Conservation (phyloP, 495 filamentous ascomycete genomes). For the Penicillium arizonense region DNA sequence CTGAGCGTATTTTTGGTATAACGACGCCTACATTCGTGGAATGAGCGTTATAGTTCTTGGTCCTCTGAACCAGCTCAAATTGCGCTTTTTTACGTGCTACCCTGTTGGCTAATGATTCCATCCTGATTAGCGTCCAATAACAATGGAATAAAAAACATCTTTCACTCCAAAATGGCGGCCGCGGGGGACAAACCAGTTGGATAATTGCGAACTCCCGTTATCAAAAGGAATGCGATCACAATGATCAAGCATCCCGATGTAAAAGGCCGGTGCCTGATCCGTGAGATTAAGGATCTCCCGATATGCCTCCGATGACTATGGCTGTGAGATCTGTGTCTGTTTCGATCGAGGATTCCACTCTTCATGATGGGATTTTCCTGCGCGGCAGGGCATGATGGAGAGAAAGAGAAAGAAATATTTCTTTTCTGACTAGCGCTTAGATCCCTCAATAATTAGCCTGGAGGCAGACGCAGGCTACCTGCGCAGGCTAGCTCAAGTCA, state of each 20-base stretch:
- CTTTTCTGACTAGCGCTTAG: too few species aligned
- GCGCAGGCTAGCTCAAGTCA: too few species aligned
- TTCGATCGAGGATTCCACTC: too few species aligned
- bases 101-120: not conserved
- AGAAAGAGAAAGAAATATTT: too few species aligned
- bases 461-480: too few species aligned
- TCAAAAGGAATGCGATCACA: not conserved
- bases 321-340: too few species aligned
- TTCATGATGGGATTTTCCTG: too few species aligned
- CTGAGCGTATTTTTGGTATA: conserved; percentile 2
- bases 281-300: not conserved
- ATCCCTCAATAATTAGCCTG: too few species aligned
- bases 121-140: not conserved
- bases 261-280: not conserved
- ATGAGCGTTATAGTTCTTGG: not conserved
- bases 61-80: not conserved
- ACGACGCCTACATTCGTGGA: not conserved
- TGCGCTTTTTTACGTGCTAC: not conserved
- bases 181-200: not conserved
- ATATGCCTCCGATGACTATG: not conserved
- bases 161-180: not conserved
- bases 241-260: not conserved
- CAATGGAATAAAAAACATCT: not conserved
- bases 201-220: not conserved
- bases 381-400: too few species aligned